These are phyloP conservation scores for Oryza coarctata DNA, from an alignment of 176 grass and related monocot genomes.

Conservation along the genomic window DNA sequence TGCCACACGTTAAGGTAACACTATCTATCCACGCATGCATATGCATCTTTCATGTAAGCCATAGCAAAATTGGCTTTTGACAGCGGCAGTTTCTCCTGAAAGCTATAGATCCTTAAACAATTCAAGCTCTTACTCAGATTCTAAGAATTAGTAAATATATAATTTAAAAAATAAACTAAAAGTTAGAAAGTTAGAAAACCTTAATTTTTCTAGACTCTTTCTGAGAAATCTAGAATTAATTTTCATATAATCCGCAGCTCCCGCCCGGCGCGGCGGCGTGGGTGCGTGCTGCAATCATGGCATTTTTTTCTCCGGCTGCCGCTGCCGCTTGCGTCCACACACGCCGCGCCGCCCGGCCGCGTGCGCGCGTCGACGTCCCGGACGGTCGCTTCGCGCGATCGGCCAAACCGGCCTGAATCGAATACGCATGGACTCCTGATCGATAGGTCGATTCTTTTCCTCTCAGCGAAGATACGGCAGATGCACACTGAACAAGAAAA, in stretches of 20 bases:
- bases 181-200: too few relatives aligned
- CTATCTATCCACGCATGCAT: background rate
- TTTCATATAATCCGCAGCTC: too few relatives aligned
- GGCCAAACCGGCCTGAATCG: background rate
- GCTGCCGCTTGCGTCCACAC: background rate
- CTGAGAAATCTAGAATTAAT: too few relatives aligned
- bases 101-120: too few relatives aligned
- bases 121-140: too few relatives aligned
- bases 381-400: too few relatives aligned
- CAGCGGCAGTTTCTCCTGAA: too few relatives aligned
- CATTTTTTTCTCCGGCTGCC: background rate
- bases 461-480: conserved; percentile 4
- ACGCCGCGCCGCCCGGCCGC: background rate
- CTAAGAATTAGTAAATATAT: too few relatives aligned
- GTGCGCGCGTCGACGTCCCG: too few relatives aligned
- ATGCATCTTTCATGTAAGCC: background rate
- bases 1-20: background rate
- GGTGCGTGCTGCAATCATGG: background rate
- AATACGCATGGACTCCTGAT: background rate
- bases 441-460: conserved; percentile 3
- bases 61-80: background rate
- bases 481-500: background rate
- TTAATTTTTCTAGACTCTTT: too few relatives aligned
- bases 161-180: too few relatives aligned
- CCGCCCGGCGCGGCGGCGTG: background rate